Evolutionary conservation across 345 rosid genomes (phyloP).

Genomic region (Geranium brycei): DNA sequence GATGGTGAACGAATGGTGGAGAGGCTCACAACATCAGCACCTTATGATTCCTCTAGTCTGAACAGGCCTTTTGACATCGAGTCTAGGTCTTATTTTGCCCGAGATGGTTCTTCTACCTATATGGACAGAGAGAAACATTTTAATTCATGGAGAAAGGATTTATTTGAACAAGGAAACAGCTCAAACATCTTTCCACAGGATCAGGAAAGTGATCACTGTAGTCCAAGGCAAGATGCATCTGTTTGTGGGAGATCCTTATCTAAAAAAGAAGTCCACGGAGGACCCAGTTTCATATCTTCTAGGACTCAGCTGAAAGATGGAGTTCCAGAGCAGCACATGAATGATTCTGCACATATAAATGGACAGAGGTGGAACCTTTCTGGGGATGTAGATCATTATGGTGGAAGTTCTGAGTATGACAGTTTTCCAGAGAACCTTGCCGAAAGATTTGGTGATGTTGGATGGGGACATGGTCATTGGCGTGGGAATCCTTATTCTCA

Average conservation of each 20-base stretch:
- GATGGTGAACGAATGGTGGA: conserved; percentile 84
- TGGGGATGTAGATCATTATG: conserved; percentile 54
- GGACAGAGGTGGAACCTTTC: conserved; percentile 64
- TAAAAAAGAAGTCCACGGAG: conserved; percentile 53
- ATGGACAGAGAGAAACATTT: conserved; percentile 43
- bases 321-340: conserved; percentile 39
- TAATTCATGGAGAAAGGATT: conserved; percentile 68
- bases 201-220: conserved; percentile 33
- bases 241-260: conserved; percentile 32
- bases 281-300: conserved; percentile 34
- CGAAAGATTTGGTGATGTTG: conserved; percentile 53
- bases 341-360: conserved; percentile 32
- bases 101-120: conserved; percentile 38
- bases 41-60: conserved; percentile 50
- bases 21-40: conserved; percentile 64
- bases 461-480: conserved; percentile 52
- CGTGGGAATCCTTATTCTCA: conserved; percentile 42
- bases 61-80: conserved; percentile 42
- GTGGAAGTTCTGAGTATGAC: conserved; percentile 45
- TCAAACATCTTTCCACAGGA: conserved; percentile 33
- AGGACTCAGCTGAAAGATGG: conserved; percentile 44
- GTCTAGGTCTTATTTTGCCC: conserved; percentile 33
- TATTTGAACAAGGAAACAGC: conserved; percentile 46
- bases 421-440: conserved; percentile 53
- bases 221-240: conserved; percentile 41